Evolutionary conservation across 768 basidiomycete genomes (phyloP).

Genomic region (Tephrocybe sp.): DNA sequence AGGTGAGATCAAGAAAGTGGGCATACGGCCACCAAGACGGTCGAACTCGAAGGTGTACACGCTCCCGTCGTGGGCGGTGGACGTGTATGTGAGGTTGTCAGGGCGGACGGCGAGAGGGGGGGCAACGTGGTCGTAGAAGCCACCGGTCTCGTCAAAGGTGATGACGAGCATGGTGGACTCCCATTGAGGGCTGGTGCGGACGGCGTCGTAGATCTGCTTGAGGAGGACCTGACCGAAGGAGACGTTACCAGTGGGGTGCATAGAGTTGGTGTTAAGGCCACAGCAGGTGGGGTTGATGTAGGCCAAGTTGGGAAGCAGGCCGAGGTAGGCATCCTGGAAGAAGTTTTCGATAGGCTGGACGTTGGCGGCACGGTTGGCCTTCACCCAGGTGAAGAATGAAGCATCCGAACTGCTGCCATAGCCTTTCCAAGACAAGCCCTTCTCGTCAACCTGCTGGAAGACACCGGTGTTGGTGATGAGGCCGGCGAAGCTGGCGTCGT

Average conservation of each 20-base stretch:
- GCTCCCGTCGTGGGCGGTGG: neutral
- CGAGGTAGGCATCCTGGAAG: conserved; percentile 26
- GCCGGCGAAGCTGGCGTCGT: conserved; percentile 23
- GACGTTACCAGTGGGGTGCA: neutral
- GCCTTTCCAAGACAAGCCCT: conserved; percentile 26
- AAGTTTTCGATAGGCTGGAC: conserved; percentile 26
- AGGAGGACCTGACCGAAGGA: conserved; percentile 22
- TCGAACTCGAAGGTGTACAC: conserved; percentile 25
- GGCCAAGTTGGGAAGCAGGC: conserved; percentile 26
- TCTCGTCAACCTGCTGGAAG: conserved; percentile 26
- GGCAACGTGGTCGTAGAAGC: conserved; percentile 33
- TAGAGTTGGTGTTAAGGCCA: neutral
- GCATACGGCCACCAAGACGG: conserved; percentile 29
- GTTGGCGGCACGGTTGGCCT: conserved; percentile 16
- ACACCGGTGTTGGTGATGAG: conserved; percentile 22
- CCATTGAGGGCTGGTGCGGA: neutral
- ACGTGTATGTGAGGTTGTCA: neutral
- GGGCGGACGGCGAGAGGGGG: conserved; percentile 3
- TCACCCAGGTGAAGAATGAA: conserved; percentile 23
- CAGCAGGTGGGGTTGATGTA: conserved; percentile 12
- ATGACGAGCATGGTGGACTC: neutral
- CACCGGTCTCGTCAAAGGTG: conserved; percentile 27
- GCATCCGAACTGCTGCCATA: conserved; percentile 22
- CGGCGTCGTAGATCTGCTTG: conserved; percentile 13
- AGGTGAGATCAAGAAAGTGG: conserved; percentile 24